phyloP scores from a whole-genome alignment of 2,329 filamentous ascomycete species.

The Arachnomyces sp. region DNA sequence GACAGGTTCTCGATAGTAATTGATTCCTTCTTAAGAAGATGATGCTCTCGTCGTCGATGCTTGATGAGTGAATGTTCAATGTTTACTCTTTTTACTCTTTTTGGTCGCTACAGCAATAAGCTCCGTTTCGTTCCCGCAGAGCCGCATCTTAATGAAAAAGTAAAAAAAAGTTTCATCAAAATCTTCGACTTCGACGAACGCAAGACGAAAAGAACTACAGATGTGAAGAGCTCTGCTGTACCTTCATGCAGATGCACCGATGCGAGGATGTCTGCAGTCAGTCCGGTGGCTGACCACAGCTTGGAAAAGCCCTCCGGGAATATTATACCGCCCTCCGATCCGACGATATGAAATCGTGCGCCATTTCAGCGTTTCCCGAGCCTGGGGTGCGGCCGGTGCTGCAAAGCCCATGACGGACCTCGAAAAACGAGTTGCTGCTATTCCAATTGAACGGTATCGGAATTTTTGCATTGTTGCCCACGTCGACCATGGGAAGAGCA shows the following conservation, averaged over 20 bases:
- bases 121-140: conserved; percentile 1
- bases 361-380: background rate
- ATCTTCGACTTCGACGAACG: too few relatives aligned
- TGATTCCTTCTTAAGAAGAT: too few relatives aligned
- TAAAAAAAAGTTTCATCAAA: too few relatives aligned
- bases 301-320: conserved; percentile 20
- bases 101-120: conserved; percentile 7
- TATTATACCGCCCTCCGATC: conserved; percentile 2
- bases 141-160: background rate
- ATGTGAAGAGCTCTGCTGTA: background rate
- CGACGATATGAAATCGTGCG: background rate
- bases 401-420: conserved; percentile 39
- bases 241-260: conserved; percentile 23
- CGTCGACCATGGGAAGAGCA: conserved; percentile 98
- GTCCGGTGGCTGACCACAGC: conserved; percentile 39
- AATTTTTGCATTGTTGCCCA: conserved; percentile 99
- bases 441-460: conserved; percentile 51
- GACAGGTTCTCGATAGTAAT: too few relatives aligned
- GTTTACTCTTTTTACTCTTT: conserved; percentile 24
- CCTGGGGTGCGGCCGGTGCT: conserved; percentile 11
- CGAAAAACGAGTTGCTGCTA: conserved; percentile 47
- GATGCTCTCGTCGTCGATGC: background rate
- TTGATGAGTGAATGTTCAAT: conserved; percentile 15
- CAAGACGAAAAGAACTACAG: background rate
- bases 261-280: conserved; percentile 41